Conservation (phyloP, 2,329 filamentous ascomycete genomes). For the Ophiostoma novo-ulmi region DNA sequence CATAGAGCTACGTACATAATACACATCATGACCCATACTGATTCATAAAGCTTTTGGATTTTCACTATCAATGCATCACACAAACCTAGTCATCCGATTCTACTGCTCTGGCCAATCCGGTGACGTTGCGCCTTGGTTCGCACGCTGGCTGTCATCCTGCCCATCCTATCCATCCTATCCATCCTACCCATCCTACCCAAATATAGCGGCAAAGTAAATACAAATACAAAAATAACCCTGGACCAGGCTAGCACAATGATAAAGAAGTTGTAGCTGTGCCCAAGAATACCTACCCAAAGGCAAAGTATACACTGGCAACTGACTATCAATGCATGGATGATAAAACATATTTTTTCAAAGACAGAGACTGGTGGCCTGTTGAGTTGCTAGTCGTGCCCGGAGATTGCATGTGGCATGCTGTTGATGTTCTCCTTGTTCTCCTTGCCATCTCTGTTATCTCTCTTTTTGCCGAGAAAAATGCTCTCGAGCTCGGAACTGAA, state of each 20-base stretch:
- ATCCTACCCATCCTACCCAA: slow-evolving; percentile 16
- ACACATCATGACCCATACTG: neutral
- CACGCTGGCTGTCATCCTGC: neutral
- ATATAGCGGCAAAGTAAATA: slow-evolving; percentile 15
- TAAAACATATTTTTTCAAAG: neutral
- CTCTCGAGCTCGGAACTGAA: slow-evolving; percentile 27
- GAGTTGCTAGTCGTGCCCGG: slow-evolving; percentile 2
- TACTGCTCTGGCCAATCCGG: neutral
- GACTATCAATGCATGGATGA: slow-evolving; percentile 9
- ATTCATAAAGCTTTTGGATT: neutral
- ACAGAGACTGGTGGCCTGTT: slow-evolving; percentile 5
- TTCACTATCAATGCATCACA: neutral
- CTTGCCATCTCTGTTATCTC: neutral
- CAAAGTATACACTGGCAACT: slow-evolving; percentile 15
- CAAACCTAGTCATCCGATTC: neutral
- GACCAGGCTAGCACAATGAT: neutral
- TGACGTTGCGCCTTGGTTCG: neutral
- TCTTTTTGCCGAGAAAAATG: slow-evolving; percentile 25
- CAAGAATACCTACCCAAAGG: neutral
- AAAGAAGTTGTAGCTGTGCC: neutral
- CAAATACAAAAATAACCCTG: slow-evolving; percentile 7
- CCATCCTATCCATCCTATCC: slow-evolving; percentile 5
- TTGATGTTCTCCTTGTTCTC: slow-evolving; percentile 20
- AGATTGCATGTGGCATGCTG: neutral
- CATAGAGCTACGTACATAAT: neutral